Base-by-base conservation (phyloP, 352 stramenopile genomes). In the Globisporangium recalcitrans region DNA sequence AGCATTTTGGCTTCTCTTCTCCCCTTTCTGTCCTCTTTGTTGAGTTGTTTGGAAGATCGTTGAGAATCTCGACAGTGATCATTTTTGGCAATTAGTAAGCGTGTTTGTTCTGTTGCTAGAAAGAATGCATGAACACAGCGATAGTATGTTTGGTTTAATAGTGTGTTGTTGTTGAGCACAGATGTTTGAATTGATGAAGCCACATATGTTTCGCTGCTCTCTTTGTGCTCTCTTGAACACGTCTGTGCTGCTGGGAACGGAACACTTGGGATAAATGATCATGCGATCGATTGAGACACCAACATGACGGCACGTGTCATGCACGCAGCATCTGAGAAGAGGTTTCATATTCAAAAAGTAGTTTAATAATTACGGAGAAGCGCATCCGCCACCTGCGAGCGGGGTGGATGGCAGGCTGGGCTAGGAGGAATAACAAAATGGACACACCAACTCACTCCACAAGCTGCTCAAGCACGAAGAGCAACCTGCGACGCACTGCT, bases 1-100 rank as follows among this genome's bases (percentile, higher is more conserved):
- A 40, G 55, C 55, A 62, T 62, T 52, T 53, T 62, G 5, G 26
- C 14, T 52, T 42, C 34, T 60, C 42, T 60, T 48, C 38, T 34
- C n/a, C 32, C 31, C 32, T 44, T 22, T n/a, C 44, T 34, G 24
- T 16, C 8, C 31, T 29, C 29, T 11, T 5, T 42, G 10, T 22
- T 40, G 29, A 1, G 24, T 4, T 32, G 22, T 42, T n/a, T 21
- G 24, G 22, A 42, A 40, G 27, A 24, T 57, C 21, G n/a, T 11
- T 14, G 16, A 21, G 14, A 11, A 46, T 46, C 16, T 46, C 16
- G 0, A 3, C 38, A 46, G 19, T 46, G 0, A 22, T 46, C 10
- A 11, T 22, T 4, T 46, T 6, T 11, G 10, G 26, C 26, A 49
- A 49, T 16, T 49, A 14, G 3, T 49, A 27, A n/a, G n/a, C n/a